Percentiles rank a stretch among this genome's conserved stretches.
Evolutionary conservation across 139 green algal genomes (phyloP).

Genomic region (Chlorella sp.): DNA sequence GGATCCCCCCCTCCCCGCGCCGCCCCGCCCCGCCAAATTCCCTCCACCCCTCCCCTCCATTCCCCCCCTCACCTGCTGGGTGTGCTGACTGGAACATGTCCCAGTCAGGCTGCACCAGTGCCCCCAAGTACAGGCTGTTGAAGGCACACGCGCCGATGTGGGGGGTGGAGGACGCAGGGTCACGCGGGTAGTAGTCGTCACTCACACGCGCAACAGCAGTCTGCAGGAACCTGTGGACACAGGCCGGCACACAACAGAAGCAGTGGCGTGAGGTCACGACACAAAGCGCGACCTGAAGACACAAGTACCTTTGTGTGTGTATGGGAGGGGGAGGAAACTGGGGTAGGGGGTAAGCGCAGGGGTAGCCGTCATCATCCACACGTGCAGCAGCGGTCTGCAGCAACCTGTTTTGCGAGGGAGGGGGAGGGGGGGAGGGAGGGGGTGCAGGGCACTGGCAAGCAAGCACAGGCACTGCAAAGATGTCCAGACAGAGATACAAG

Average conservation of each 20-base stretch:
- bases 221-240: too few relatives aligned
- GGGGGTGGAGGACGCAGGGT: conserved; percentile 67
- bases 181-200: conserved; percentile 81
- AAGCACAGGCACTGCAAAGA: not conserved
- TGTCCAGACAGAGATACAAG: not conserved
- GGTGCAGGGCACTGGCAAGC: not conserved
- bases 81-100: conserved; percentile 72
- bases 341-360: too few relatives aligned
- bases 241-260: too few relatives aligned
- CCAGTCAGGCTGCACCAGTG: conserved; percentile 66
- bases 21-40: too few relatives aligned
- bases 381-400: not conserved
- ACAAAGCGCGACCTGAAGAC: too few relatives aligned
- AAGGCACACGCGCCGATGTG: conserved; percentile 88
- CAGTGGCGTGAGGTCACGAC: too few relatives aligned
- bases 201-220: conserved; percentile 79
- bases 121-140: conserved; percentile 76
- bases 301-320: too few relatives aligned
- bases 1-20: too few relatives aligned
- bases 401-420: too few relatives aligned
- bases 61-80: conserved; percentile 30
- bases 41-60: too few relatives aligned
- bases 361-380: not conserved
- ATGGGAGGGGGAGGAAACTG: too few relatives aligned
- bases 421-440: not conserved